Conservation (phyloP, 352 stramenopile genomes). For the Globisporangium recalcitrans region DNA sequence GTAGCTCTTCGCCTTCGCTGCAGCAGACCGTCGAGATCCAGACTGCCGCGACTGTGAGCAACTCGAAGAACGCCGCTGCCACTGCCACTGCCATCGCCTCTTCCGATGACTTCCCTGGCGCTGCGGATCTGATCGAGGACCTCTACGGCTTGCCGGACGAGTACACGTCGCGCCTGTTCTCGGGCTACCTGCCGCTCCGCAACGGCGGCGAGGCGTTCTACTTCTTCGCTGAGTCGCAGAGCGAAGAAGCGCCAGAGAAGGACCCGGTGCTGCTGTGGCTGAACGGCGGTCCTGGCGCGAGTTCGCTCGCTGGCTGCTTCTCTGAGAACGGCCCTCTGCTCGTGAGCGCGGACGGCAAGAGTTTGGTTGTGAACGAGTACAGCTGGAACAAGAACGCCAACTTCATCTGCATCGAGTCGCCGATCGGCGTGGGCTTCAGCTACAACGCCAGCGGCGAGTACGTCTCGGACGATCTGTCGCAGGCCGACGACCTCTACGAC, state of each 20-base stretch:
- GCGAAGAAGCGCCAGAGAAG: conserved; percentile 58
- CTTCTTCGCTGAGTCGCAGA: conserved; percentile 98
- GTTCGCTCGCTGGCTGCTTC: conserved; percentile 88
- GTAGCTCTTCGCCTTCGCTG: neutral
- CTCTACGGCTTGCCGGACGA: conserved; percentile 12
- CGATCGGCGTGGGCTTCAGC: conserved; percentile 57
- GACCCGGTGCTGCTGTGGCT: conserved; percentile 97
- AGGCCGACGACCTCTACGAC: conserved; percentile 63
- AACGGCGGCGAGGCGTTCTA: conserved; percentile 42
- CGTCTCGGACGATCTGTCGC: conserved; percentile 43
- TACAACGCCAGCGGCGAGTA: conserved; percentile 38
- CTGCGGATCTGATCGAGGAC: conserved; percentile 14
- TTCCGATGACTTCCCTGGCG: conserved; percentile 14
- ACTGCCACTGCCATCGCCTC: neutral
- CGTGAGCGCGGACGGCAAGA: conserved; percentile 89
- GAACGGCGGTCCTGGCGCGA: conserved; percentile 95
- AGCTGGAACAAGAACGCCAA: conserved; percentile 65
- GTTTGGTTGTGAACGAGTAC: conserved; percentile 53
- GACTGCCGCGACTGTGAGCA: neutral
- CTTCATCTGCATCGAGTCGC: conserved; percentile 74
- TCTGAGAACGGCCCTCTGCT: conserved; percentile 96
- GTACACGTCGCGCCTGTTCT: conserved; percentile 20
- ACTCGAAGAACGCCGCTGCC: neutral
- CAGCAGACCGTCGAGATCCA: neutral
- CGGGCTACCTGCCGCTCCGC: conserved; percentile 15